Base-by-base conservation (phyloP, 768 basidiomycete genomes). In the Russula lepida region DNA sequence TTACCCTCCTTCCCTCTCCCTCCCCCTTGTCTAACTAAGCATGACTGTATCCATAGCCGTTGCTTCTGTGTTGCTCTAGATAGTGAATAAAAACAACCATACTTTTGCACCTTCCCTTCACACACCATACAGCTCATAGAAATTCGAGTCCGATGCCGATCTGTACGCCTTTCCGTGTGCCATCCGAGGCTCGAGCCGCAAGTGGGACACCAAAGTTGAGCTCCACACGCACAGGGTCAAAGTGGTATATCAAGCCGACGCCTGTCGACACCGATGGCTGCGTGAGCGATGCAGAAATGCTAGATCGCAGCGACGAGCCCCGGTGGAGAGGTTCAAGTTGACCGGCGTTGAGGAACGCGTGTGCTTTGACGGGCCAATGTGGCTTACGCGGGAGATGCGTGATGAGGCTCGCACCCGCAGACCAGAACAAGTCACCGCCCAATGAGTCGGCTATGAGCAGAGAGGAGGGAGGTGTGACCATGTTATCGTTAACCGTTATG, bases 181-280 rank as follows among this genome's bases (percentile, higher is more conserved):
- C 83, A 71, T 91, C 92, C 57, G 81, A 83, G 67, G 77, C 80
- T 48, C 81, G 82, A 2, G 83, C 81, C 3, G 86, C 79, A 3
- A 97, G 76, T 6, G 93, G 93, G 37, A 95, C 77, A 7, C 92
- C 91, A 64, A 95, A 81, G 71, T 95, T 95, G 60, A 92, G 76
- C 72, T 97, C 94, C 28, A 92, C 78, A n/a, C 94, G 79, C 21
- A 92, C 78, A 5, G 90, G 87, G 62, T 91, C 87, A 65, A 93
- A 85, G 37, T 84, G 78, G 69, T 93, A 95, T 33, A 95, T 81
- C 17, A 97, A 74, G 4, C 93, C 94, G 13, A 93, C 67, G 7
- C 93, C 93, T 0, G 81, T 89, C 3, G 89, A 88, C 50, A 95
- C 74, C 0, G 89, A 89, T 0, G 93, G 89, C 47, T 72, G 74